These are phyloP conservation scores for Cadophora gregata DNA, from an alignment of 2,329 filamentous ascomycete genomes.

Conservation along the genomic window DNA sequence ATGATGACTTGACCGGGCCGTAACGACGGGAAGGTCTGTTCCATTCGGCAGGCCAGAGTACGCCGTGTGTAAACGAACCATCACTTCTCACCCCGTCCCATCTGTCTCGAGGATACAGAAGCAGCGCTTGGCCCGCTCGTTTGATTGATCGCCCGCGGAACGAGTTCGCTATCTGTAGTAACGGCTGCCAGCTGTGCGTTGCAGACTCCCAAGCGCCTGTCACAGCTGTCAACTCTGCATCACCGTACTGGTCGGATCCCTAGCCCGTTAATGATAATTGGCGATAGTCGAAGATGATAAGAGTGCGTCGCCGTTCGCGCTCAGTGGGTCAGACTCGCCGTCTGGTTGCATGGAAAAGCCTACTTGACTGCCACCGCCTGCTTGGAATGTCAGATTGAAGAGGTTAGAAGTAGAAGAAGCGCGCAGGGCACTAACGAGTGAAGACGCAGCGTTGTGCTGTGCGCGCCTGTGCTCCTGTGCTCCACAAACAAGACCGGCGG, in stretches of 20 bases:
- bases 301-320: background rate
- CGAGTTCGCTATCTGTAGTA: background rate
- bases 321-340: conserved; percentile 8
- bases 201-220: background rate
- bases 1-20: conserved; percentile 8
- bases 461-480: conserved; percentile 5
- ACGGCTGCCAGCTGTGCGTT: conserved; percentile 4
- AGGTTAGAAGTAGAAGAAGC: conserved; percentile 18
- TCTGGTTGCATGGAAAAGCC: background rate
- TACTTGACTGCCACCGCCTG: background rate
- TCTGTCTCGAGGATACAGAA: background rate
- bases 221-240: conserved; percentile 2
- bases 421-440: conserved; percentile 11
- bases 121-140: background rate
- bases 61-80: background rate
- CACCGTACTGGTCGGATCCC: conserved; percentile 1
- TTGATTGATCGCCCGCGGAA: background rate
- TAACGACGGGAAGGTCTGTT: background rate
- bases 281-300: background rate
- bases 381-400: conserved; percentile 1
- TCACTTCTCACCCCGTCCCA: background rate
- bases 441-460: background rate
- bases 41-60: background rate
- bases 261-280: background rate
- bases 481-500: conserved; percentile 12